Base-by-base conservation (phyloP, 352 stramenopile species). In the Phytopythium montanum region DNA sequence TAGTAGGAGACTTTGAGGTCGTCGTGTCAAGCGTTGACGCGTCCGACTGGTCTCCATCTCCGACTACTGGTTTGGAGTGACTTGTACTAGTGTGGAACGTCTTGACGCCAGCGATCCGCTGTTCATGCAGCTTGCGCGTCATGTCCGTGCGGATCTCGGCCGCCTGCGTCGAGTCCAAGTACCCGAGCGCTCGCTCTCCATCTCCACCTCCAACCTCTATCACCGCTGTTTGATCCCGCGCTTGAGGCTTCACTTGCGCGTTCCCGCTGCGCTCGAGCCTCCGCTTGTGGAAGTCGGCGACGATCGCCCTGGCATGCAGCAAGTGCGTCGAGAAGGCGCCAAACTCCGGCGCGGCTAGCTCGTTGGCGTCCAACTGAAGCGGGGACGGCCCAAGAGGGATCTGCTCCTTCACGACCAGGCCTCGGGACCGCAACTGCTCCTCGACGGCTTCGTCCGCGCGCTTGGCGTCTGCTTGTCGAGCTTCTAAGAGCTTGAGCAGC, bases 321-420 rank as follows among this genome's bases (percentile, higher is more conserved):
- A 94, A 50, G 4, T 67, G 75, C 13, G 59, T 36, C 0, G 60
- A 66, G 48, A 92, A 79, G 8, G 69, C 62, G 0, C 79, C 81
- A 59, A 87, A 89, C 14, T 64, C 62, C 1, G 45, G n/a, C 0
- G 42, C 36, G 4, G 54, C 39, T 0, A 90, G 46, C 46, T 92
- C 80, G 1, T 67, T 23, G 0, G 68, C 41, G 23, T 85, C 70
- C 7, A 94, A 60, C 12, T 61, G 60, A 36, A 92, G 63, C 42
- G 75, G 74, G 4, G 84, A 86, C 2, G 81, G 78, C 1, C 81
- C 84, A 39, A 94, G 73, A 1, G 84, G 84, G 53, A 92, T 85
- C 58, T 94, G 84, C 13, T 78, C 76, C 44, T 87, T 89, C 25
- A 90, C 54, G 21, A 90, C 75, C n/a, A 94, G 72, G 19, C 84